Conservation (phyloP, 1,284 basidiomycete species). For the Amylostereum areolatum region DNA sequence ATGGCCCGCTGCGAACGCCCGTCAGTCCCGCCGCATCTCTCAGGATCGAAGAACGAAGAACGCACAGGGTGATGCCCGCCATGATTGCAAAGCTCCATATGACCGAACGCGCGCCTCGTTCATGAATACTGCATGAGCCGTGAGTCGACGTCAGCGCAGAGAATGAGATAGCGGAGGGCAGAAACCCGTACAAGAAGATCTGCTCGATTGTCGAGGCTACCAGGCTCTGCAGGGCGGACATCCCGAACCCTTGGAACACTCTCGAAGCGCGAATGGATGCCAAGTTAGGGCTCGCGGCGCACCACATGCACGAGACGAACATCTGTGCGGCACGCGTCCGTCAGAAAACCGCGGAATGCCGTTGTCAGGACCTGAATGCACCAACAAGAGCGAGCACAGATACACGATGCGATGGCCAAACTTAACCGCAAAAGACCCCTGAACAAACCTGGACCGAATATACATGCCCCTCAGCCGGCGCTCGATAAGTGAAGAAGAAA, state of each 20-base stretch:
- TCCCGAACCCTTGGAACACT: conserved; percentile 39
- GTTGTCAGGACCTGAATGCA: conserved; percentile 13
- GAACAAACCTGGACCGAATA: conserved; percentile 26
- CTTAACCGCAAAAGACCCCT: conserved; percentile 36
- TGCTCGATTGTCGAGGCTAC: conserved; percentile 38
- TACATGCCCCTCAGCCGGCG: no score
- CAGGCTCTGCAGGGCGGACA: conserved; percentile 37
- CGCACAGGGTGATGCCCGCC: conserved; percentile 35
- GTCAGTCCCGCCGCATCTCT: background rate
- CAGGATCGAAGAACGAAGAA: conserved; percentile 8
- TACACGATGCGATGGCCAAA: conserved; percentile 40
- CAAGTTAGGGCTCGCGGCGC: conserved; percentile 33
- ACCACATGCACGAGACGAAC: conserved; percentile 42
- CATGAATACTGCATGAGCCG: conserved; percentile 27
- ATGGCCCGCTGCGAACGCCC: conserved; percentile 20
- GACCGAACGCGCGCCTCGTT: conserved; percentile 33
- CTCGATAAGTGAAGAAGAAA: background rate
- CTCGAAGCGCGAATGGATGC: conserved; percentile 35
- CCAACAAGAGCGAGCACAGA: conserved; percentile 31
- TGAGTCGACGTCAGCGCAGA: background rate
- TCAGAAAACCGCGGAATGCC: background rate
- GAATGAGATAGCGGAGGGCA: background rate
- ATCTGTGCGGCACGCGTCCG: conserved; percentile 21
- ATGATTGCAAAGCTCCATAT: conserved; percentile 39
- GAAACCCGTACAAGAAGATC: conserved; percentile 30